Evolutionary conservation across 2,329 filamentous ascomycete species (phyloP), one percentile per base, ranked within the genome.

Genomic region (Cercospora sojina): DNA sequence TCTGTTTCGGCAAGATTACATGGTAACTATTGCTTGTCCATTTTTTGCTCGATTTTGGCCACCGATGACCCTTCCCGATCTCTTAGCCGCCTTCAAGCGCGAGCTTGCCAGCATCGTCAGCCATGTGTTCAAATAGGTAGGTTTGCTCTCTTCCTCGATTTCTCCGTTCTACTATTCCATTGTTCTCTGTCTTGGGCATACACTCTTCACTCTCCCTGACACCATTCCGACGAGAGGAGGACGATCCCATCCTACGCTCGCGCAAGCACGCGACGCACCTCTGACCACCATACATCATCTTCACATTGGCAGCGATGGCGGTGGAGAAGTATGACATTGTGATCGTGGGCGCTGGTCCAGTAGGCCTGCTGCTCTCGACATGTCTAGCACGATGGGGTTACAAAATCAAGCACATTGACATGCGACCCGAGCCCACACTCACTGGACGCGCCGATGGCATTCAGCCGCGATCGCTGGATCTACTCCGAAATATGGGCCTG

Each of bases 401-500:
- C 84, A 92, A 88, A 78, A 92, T 97, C 79, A 96, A 94, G 83
- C 92, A 97, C 80, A 92, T 97, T 76, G 93, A 97, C 81, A 96
- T 96, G 80, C 86, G 93, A 66, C 84, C 92, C 2, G 91, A 94
- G 74, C 93, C 93, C 16, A 97, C 93, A 12, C 82, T 87, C 2
- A 96, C 92, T 20, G 93, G 93, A 62, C 91, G 93, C 70, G 93
- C 93, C 64, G 93, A 97, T 79, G 93, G 92, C 69, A 96, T 97
- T 65, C 93, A 97, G 80, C 93, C 93, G 41, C 89, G 93, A 43
- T 96, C 93, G 0, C 84, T 96, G 25, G 93, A 97, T 73, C 86
- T 97, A 16, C 83, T 97, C 57, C 88, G 91, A 61, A 97, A 96
- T 76, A 92, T 97, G 89, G 92, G 91, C 1, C 82, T 97, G 65